A percentile compares a stretch with the other conserved stretches of the same genome.
Evolutionary conservation across 2,329 filamentous ascomycete genomes (phyloP).

Genomic region (Daldinia sp.): DNA sequence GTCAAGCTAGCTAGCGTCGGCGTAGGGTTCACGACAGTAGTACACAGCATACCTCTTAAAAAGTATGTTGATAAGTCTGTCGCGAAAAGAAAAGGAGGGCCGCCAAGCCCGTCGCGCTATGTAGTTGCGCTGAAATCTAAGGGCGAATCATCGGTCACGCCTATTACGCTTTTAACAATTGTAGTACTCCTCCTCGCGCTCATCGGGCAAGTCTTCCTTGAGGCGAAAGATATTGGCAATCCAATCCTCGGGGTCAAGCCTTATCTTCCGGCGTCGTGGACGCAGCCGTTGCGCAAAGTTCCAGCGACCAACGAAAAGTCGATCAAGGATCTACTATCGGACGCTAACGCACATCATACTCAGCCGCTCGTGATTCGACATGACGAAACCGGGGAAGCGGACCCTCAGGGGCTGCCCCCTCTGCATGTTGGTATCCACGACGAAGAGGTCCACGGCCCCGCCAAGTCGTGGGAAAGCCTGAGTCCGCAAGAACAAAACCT

Average conservation of each 20-base stretch:
- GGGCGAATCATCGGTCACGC: constrained; percentile 62
- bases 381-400: constrained; percentile 44
- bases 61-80: constrained; percentile 55
- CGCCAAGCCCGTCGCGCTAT: constrained; percentile 72
- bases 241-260: constrained; percentile 68
- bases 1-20: constrained; percentile 85
- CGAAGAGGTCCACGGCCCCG: constrained; percentile 61
- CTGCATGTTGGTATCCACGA: constrained; percentile 61
- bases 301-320: constrained; percentile 52
- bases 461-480: constrained; percentile 79
- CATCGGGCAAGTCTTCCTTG: constrained; percentile 72
- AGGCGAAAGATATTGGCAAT: constrained; percentile 68
- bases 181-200: constrained; percentile 72
- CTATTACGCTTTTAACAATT: constrained; percentile 67
- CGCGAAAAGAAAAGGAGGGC: constrained; percentile 53
- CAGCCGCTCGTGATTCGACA: constrained; percentile 57
- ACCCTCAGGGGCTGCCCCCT: constrained; percentile 43
- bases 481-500: constrained; percentile 68
- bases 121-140: constrained; percentile 72
- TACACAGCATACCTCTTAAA: constrained; percentile 81
- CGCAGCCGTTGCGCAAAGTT: constrained; percentile 44
- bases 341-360: constrained; percentile 48
- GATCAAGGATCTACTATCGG: constrained; percentile 54
- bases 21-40: constrained; percentile 81
- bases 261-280: constrained; percentile 63